Base-by-base conservation (phyloP, 495 filamentous ascomycete species). In the Beverwykella pulmonaria region DNA sequence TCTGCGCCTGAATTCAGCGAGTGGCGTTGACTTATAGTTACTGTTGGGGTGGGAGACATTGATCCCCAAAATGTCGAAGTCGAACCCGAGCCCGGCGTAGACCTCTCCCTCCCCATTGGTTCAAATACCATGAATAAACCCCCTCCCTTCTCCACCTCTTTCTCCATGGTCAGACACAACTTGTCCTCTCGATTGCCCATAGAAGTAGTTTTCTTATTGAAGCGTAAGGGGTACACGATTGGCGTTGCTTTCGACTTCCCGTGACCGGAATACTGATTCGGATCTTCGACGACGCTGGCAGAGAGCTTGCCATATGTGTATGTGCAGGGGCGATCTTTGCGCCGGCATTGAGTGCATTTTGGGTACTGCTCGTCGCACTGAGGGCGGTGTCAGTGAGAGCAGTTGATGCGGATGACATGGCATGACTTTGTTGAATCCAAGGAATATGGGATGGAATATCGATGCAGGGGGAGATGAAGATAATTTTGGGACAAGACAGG, bases 321-420 rank as follows among this genome's bases (percentile, higher is more conserved):
- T 26, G 25, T 23, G 34, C 59, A 62, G 8, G 59, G 12, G 2
- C 59, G 25, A 20, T 62, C 36, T 32, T 53, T 53, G 19, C 32
- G 52, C 10, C 19, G 2, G 34, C 59, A 62, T 9, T 41, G 14
- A 22, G 39, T 47, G 32, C 59, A 62, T 53, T 53, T 54, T 6
- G 59, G 59, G 6, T 62, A 32, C n/a, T 53, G 29, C 22, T 62
- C 59, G 22, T 53, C 47, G 30, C 59, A 62, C 48, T 61, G 30
- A 15, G 26, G n/a, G n/a, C 5, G 2, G 15, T 10, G 22, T 15
- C 19, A 3, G 6, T 20, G 3, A 20, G 14, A 2, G 17, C n/a
- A n/a, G n/a, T n/a, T n/a, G n/a, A n/a, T n/a, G n/a, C n/a, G n/a
- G n/a, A n/a, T n/a, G n/a, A n/a, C n/a, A n/a, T n/a, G n/a, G n/a